Conservation (phyloP, 1,139 yeast genomes). For the Entelexis sorbosivorans region DNA sequence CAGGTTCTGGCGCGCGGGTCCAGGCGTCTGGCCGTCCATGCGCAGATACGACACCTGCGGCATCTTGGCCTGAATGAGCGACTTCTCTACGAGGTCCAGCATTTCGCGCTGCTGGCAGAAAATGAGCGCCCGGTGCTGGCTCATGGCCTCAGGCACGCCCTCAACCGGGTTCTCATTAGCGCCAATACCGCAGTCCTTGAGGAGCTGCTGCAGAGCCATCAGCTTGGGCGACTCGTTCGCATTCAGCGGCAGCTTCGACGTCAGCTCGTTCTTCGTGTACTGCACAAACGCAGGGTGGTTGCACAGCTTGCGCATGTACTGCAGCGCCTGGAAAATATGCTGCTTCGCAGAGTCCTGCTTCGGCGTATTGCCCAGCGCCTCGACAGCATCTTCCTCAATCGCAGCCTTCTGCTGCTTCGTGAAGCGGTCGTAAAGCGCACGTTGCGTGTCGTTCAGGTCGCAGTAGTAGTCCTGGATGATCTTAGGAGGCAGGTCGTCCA, state of each 20-base stretch:
- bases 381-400: conserved; percentile 40
- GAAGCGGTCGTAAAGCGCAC: conserved; percentile 77
- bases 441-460: conserved; percentile 84
- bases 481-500: conserved; percentile 94
- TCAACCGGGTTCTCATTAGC: conserved; percentile 23
- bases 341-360: conserved; percentile 45
- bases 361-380: conserved; percentile 25
- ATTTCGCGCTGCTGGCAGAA: conserved; percentile 96
- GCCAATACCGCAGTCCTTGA: conserved; percentile 94
- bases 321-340: conserved; percentile 94
- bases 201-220: conserved; percentile 64
- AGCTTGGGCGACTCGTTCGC: conserved; percentile 70
- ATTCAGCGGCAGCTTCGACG: conserved; percentile 42
- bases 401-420: conserved; percentile 82
- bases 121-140: conserved; percentile 89
- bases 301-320: conserved; percentile 93
- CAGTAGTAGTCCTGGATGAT: conserved; percentile 97
- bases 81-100: conserved; percentile 93
- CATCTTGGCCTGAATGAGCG: conserved; percentile 67
- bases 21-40: conserved; percentile 89
- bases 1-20: conserved; percentile 80
- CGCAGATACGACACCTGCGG: conserved; percentile 93
- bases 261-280: conserved; percentile 77
- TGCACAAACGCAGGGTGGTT: conserved; percentile 94
- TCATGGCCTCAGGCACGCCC: conserved; percentile 56